Conservation (phyloP, 208 protist species). For the Angomonas ambiguus region DNA sequence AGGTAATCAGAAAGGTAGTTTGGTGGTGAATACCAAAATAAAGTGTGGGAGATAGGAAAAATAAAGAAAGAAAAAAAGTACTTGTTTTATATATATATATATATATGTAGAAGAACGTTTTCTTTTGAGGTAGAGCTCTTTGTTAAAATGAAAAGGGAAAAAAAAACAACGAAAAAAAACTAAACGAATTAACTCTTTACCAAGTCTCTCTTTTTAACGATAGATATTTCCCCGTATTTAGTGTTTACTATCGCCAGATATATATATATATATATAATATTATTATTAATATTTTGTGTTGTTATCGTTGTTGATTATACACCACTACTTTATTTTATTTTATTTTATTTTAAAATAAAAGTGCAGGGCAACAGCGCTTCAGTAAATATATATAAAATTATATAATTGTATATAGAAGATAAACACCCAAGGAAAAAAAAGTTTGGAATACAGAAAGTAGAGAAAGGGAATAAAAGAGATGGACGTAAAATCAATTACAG, state of each 20-base stretch:
- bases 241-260: no score
- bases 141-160: not conserved
- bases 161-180: slow-evolving; percentile 3
- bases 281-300: no score
- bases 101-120: not conserved
- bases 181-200: no score
- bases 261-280: no score
- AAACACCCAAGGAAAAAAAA: not conserved
- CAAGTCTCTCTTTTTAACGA: no score
- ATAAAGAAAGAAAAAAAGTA: not conserved
- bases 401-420: no score
- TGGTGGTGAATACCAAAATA: not conserved
- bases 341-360: no score
- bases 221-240: no score
- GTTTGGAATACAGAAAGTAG: not conserved
- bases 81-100: not conserved
- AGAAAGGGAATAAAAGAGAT: slow-evolving; percentile 13
- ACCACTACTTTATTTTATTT: no score
- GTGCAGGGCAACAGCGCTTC: no score
- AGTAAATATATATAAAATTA: no score
- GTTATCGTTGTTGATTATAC: no score
- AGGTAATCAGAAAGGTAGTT: not conserved
- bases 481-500: not conserved
- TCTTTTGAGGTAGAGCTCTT: not conserved
- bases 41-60: not conserved